Evolutionary conservation across 2,329 filamentous ascomycete species (phyloP).

Genomic region (Aureobasidium lini): DNA sequence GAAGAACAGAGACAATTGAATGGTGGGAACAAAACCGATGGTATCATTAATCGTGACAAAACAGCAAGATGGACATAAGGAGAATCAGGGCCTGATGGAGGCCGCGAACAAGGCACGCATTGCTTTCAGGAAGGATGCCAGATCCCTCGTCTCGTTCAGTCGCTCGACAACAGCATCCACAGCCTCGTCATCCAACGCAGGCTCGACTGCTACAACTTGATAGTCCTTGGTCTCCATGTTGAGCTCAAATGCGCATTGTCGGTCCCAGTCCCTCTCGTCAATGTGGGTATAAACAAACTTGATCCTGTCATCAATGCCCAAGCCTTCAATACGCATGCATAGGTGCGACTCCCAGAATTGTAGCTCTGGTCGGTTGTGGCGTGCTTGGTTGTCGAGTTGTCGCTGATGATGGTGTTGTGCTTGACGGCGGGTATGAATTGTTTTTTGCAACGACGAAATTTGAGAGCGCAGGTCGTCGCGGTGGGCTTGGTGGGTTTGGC

Average conservation of each 20-base stretch:
- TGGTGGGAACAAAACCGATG: neutral
- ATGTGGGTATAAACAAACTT: conserved; percentile 87
- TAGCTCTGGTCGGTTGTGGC: conserved; percentile 86
- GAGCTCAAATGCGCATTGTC: conserved; percentile 90
- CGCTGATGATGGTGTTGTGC: conserved; percentile 65
- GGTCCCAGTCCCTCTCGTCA: conserved; percentile 78
- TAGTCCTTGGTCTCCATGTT: conserved; percentile 77
- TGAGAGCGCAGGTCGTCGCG: conserved; percentile 50
- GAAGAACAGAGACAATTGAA: neutral
- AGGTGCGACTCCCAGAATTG: conserved; percentile 94
- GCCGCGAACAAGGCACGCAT: conserved; percentile 71
- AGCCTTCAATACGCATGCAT: conserved; percentile 80
- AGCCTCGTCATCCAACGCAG: conserved; percentile 72
- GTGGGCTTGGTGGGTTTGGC: conserved; percentile 46
- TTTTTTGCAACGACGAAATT: conserved; percentile 58
- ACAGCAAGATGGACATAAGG: neutral
- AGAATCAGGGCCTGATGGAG: conserved; percentile 37
- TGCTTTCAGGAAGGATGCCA: conserved; percentile 66
- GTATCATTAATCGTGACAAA: conserved; percentile 1
- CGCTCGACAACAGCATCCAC: conserved; percentile 69
- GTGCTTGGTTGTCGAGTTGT: conserved; percentile 72
- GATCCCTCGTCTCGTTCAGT: conserved; percentile 72
- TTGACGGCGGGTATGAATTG: conserved; percentile 62
- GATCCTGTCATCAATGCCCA: conserved; percentile 63
- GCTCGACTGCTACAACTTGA: conserved; percentile 70